Base-by-base conservation (phyloP, 2,329 filamentous ascomycete genomes). In the Claviceps monticola region DNA sequence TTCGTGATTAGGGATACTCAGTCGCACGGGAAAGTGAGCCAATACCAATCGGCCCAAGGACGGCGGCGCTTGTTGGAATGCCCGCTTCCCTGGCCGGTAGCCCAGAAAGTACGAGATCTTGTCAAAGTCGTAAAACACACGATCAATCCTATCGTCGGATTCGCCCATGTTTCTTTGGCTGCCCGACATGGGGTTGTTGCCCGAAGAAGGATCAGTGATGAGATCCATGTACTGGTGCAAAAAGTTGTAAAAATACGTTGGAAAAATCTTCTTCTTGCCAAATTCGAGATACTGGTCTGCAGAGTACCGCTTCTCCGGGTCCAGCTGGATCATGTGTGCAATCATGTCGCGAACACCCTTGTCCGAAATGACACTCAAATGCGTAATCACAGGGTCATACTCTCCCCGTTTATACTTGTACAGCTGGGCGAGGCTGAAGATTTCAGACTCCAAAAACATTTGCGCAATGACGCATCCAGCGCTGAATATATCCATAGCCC, bases 401-500 rank as follows among this genome's bases (percentile, higher is more conserved):
- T 98, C 90, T 58, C 88, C 86, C 56, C 87, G 84, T 42, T 89
- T 84, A 63, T 96, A 98, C 63, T 90, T 91, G 73, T 91, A 97
- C 50, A 98, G 79, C 66, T 97, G 91, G 60, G 88, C 95, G 11
- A 98, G 76, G n/a, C 83, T 95, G 68, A 98, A 97, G n/a, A 97
- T 91, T 8, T 94, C 90, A 0, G 89, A 79, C 68, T 98, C 93
- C 5, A 97, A 78, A 59, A 98, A 96, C 39, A 98, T 75, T 66
- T 98, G 93, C 1, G 93, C 93, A 61, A 98, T 95, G 41, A 97
- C 90, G 64, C 94, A 98, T 7, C 93, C 93, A 21, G 85, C 86
- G 66, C 93, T 97, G 71, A 98, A 98, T 38, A 98, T 84, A 64
- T 98, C 93, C 94, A 98, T 98, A 39, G 93, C 91, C 90, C 91